Evolutionary conservation across 2,329 filamentous ascomycete genomes (phyloP).

Genomic region (Alternaria longipes): DNA sequence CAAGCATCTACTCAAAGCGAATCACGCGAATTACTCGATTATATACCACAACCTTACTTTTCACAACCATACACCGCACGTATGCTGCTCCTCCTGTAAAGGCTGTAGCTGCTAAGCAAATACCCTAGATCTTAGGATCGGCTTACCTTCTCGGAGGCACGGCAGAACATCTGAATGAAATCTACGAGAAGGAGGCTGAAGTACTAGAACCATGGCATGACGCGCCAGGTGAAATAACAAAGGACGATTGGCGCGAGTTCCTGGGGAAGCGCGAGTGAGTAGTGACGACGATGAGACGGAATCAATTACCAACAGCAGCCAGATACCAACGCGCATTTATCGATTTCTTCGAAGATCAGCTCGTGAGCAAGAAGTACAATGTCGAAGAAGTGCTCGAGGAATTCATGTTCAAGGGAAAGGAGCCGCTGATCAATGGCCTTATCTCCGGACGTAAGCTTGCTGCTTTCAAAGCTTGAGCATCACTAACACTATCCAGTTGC

Average conservation of each 20-base stretch:
- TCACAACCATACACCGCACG: constrained; percentile 85
- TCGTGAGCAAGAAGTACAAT: constrained; percentile 80
- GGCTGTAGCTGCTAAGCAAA: constrained; percentile 43
- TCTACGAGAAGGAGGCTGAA: constrained; percentile 81
- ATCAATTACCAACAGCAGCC: constrained; percentile 22
- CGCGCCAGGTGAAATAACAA: constrained; percentile 83
- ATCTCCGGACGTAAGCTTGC: constrained; percentile 75
- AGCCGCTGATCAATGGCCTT: constrained; percentile 82
- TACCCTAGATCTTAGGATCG: constrained; percentile 73
- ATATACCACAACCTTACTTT: constrained; percentile 78
- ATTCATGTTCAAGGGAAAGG: constrained; percentile 77
- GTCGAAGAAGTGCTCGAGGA: constrained; percentile 81
- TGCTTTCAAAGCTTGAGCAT: not conserved
- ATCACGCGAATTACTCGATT: constrained; percentile 89
- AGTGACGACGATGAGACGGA: not conserved
- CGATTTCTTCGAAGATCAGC: constrained; percentile 93
- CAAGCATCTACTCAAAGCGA: constrained; percentile 89
- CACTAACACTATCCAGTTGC: constrained; percentile 66
- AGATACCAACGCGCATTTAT: constrained; percentile 89
- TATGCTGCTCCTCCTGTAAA: constrained; percentile 50
- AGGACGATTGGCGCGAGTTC: constrained; percentile 86
- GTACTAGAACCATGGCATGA: constrained; percentile 81
- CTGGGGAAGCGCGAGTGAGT: constrained; percentile 74
- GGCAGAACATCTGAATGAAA: constrained; percentile 74
- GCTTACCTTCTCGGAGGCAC: constrained; percentile 85